Percentiles rank a stretch among this genome's conserved stretches.
phyloP scores from a whole-genome alignment of 2,329 filamentous ascomycete genomes.

The Cladorrhinum sp. region DNA sequence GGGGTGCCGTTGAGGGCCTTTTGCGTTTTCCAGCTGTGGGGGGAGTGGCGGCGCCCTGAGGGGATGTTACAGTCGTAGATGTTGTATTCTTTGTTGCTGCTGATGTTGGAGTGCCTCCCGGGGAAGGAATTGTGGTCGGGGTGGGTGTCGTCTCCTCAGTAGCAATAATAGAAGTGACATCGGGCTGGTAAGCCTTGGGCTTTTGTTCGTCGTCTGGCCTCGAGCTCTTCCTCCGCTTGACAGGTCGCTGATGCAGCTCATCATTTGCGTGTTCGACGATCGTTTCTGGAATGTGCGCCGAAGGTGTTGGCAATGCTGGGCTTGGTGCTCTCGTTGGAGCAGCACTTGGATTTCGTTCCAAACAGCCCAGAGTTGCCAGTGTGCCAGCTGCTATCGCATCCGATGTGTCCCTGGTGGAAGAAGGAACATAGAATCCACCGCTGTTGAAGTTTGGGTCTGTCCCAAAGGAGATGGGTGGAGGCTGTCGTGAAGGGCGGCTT shows the following conservation, averaged over 20 bases:
- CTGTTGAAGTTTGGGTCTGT: conserved; percentile 63
- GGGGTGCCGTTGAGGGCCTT: conserved; percentile 2
- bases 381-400: conserved; percentile 56
- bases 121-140: background rate
- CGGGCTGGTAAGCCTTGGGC: background rate
- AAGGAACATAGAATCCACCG: conserved; percentile 54
- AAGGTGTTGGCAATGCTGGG: conserved; percentile 36
- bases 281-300: background rate
- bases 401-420: conserved; percentile 53
- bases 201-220: background rate
- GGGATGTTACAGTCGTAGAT: background rate
- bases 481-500: conserved; percentile 5
- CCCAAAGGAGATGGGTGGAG: conserved; percentile 59
- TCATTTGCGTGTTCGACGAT: background rate
- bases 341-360: conserved; percentile 56
- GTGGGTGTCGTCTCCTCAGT: background rate
- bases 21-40: background rate
- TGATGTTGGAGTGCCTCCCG: background rate
- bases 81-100: background rate
- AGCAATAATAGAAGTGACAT: background rate
- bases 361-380: conserved; percentile 54
- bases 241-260: background rate
- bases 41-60: background rate
- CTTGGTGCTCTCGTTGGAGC: conserved; percentile 59
- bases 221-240: background rate